phyloP scores from a whole-genome alignment of 805 yeast genomes.

The Debaryomyces prosopidis region DNA sequence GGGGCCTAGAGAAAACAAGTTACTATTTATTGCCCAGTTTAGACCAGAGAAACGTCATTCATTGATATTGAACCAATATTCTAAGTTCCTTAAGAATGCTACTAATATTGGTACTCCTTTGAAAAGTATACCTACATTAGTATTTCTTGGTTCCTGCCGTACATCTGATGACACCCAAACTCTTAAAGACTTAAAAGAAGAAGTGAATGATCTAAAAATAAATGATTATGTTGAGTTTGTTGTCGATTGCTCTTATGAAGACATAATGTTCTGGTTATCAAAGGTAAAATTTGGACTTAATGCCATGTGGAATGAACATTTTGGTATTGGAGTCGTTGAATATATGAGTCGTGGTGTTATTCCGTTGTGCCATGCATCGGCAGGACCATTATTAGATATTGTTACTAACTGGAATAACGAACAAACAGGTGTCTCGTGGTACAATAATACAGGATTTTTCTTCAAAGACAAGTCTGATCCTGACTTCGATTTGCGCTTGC shows the following conservation, averaged over 20 bases:
- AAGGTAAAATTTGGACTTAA: constrained; percentile 76
- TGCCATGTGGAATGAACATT: constrained; percentile 99
- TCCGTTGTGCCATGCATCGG: constrained; percentile 91
- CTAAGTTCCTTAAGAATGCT: constrained; percentile 44
- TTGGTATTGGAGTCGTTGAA: constrained; percentile 96
- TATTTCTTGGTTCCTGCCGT: constrained; percentile 85
- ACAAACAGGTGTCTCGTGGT: constrained; percentile 15
- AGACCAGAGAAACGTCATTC: constrained; percentile 93
- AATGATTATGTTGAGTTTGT: constrained; percentile 51
- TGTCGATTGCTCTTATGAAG: constrained; percentile 71
- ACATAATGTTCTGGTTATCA: constrained; percentile 54
- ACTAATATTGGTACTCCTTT: constrained; percentile 15
- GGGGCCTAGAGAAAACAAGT: constrained; percentile 29
- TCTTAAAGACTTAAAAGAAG: constrained; percentile 49
- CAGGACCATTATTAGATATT: constrained; percentile 91
- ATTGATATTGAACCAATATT: constrained; percentile 64
- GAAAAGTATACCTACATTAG: constrained; percentile 50
- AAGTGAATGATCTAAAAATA: constrained; percentile 33
- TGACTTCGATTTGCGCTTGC: constrained; percentile 43
- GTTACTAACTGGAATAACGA: constrained; percentile 38
- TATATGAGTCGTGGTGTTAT: constrained; percentile 82
- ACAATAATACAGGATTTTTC: constrained; percentile 71
- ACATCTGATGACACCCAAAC: constrained; percentile 61
- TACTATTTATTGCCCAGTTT: constrained; percentile 83
- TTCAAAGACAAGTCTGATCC: constrained; percentile 75